phyloP scores from a whole-genome alignment of 768 basidiomycete species.

The Mycena pura region DNA sequence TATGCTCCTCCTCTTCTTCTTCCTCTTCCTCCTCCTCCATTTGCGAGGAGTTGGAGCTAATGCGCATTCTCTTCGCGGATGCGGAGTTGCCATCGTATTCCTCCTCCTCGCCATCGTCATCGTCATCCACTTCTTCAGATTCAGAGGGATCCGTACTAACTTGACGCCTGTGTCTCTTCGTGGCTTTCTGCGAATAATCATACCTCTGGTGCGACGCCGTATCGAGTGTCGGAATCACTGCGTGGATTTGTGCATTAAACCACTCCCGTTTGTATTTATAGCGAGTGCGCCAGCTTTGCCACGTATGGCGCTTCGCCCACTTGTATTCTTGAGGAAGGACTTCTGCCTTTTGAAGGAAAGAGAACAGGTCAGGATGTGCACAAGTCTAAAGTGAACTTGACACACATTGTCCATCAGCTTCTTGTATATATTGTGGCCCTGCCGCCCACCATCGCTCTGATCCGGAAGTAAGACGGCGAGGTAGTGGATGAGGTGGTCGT shows the following conservation, averaged over 20 bases:
- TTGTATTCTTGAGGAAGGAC: constrained; percentile 32
- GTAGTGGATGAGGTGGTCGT: constrained; percentile 43
- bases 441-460: constrained; percentile 46
- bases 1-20: too few relatives aligned
- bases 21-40: too few relatives aligned
- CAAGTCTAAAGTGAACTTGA: not conserved
- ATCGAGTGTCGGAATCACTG: constrained; percentile 31
- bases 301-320: constrained; percentile 52
- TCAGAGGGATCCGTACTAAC: too few relatives aligned
- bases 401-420: constrained; percentile 32
- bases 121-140: not conserved
- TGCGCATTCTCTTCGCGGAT: constrained; percentile 3
- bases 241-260: constrained; percentile 45
- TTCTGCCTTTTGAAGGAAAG: constrained; percentile 14
- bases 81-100: too few relatives aligned
- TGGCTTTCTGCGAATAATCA: constrained; percentile 30
- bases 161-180: not conserved
- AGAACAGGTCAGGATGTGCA: not conserved
- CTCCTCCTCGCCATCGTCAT: not conserved
- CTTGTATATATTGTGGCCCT: constrained; percentile 42
- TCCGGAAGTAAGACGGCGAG: constrained; percentile 45
- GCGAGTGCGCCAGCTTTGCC: constrained; percentile 54
- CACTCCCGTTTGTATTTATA: constrained; percentile 46
- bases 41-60: not conserved
- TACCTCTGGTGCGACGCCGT: constrained; percentile 37